Percentiles rank a stretch among this genome's conserved stretches.
Evolutionary conservation across 1,284 basidiomycete genomes (phyloP).

Genomic region (Pterulicium gracile): DNA sequence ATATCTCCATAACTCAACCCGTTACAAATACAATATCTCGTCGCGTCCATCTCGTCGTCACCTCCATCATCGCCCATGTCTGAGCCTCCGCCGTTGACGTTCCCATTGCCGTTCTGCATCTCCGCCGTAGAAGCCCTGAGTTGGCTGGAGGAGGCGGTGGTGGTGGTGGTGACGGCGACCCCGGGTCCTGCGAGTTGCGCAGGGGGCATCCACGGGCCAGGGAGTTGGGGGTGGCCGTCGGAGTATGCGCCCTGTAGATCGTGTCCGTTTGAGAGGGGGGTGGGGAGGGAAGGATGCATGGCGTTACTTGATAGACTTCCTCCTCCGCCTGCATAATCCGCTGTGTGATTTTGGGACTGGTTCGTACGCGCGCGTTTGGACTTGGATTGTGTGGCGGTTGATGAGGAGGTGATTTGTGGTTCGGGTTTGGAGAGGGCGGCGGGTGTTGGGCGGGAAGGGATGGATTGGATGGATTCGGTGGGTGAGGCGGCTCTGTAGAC

Average conservation of each 20-base stretch:
- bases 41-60: slow-evolving; percentile 59
- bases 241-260: too few relatives aligned
- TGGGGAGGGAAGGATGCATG: too few relatives aligned
- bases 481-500: slow-evolving; percentile 57
- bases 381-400: too few relatives aligned
- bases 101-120: slow-evolving; percentile 3
- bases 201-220: slow-evolving; percentile 26
- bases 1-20: slow-evolving; percentile 88
- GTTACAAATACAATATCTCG: slow-evolving; percentile 84
- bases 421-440: too few relatives aligned
- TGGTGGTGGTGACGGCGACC: slow-evolving; percentile 43
- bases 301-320: too few relatives aligned
- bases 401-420: too few relatives aligned
- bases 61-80: slow-evolving; percentile 30
- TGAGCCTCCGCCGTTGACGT: slow-evolving; percentile 11
- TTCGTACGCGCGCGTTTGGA: too few relatives aligned
- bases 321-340: too few relatives aligned
- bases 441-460: slow-evolving; percentile 55
- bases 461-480: slow-evolving; percentile 59
- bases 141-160: slow-evolving; percentile 11
- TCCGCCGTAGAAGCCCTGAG: slow-evolving; percentile 12
- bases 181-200: slow-evolving; percentile 62
- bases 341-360: too few relatives aligned
- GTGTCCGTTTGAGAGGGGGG: too few relatives aligned
- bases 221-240: slow-evolving; percentile 4